Evolutionary conservation across 495 filamentous ascomycete species (phyloP).

Genomic region (Trichoderma erinaceum): DNA sequence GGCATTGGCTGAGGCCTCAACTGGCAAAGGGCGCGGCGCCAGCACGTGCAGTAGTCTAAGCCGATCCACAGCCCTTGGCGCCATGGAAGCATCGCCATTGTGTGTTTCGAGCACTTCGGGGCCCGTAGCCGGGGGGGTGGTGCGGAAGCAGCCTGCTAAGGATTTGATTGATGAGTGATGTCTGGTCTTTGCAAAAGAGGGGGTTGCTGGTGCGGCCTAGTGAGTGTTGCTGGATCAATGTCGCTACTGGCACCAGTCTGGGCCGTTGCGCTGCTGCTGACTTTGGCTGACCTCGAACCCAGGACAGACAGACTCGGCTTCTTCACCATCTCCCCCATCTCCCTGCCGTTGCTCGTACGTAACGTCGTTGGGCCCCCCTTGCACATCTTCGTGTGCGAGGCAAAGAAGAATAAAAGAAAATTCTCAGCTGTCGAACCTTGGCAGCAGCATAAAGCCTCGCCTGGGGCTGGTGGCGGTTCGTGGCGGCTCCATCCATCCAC

Average conservation of each 20-base stretch:
- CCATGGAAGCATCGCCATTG: not conserved
- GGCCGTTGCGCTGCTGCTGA: too few species aligned
- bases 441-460: not conserved
- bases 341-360: not conserved
- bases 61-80: constrained; percentile 1
- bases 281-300: not conserved
- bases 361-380: not conserved
- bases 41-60: not conserved
- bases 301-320: not conserved
- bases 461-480: constrained; percentile 12
- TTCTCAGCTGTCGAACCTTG: constrained; percentile 7
- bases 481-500: not conserved
- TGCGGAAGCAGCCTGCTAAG: too few species aligned
- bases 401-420: not conserved
- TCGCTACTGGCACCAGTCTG: too few species aligned
- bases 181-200: too few species aligned
- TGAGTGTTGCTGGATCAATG: too few species aligned
- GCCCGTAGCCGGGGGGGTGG: too few species aligned
- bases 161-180: too few species aligned
- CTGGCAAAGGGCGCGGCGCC: not conserved
- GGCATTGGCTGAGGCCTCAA: not conserved
- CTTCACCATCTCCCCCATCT: not conserved
- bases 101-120: too few species aligned
- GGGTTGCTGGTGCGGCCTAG: too few species aligned
- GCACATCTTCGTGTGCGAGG: not conserved